phyloP scores from a whole-genome alignment of 768 basidiomycete genomes.

The Gautieria morchelliformis region DNA sequence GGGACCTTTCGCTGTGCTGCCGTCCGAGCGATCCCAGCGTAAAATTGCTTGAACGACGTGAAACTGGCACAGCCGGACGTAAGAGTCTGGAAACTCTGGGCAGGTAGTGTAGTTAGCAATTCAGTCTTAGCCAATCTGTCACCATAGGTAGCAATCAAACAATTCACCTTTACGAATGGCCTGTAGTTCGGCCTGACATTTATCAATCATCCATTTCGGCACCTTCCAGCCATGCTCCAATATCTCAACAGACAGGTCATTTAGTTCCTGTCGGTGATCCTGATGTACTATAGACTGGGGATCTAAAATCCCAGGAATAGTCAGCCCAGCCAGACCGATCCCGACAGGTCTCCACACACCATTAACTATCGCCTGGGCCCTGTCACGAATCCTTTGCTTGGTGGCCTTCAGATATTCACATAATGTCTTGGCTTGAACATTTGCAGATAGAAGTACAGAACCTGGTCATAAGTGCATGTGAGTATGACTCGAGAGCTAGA shows the following conservation, averaged over 20 bases:
- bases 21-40: conserved; percentile 11
- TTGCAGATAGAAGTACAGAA: not conserved
- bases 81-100: not conserved
- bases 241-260: not conserved
- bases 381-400: not conserved
- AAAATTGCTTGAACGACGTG: conserved; percentile 14
- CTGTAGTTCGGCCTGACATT: not conserved
- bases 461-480: not conserved
- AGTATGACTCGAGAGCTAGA: conserved; percentile 6
- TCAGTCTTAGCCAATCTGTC: not conserved
- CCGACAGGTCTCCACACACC: conserved; percentile 6
- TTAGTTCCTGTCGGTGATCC: not conserved
- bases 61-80: conserved; percentile 13
- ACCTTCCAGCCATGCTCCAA: conserved; percentile 4
- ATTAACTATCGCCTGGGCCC: conserved; percentile 7
- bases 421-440: not conserved
- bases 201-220: conserved; percentile 13
- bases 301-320: not conserved
- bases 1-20: not conserved
- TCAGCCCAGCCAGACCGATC: not conserved
- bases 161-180: conserved; percentile 6
- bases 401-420: not conserved
- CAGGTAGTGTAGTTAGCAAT: too few relatives aligned
- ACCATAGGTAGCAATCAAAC: conserved; percentile 3
- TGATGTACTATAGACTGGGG: not conserved